A percentile compares a stretch with the other conserved stretches of the same genome.
Conservation (phyloP, 495 filamentous ascomycete species). For the Hypoxylon subgilvum region DNA sequence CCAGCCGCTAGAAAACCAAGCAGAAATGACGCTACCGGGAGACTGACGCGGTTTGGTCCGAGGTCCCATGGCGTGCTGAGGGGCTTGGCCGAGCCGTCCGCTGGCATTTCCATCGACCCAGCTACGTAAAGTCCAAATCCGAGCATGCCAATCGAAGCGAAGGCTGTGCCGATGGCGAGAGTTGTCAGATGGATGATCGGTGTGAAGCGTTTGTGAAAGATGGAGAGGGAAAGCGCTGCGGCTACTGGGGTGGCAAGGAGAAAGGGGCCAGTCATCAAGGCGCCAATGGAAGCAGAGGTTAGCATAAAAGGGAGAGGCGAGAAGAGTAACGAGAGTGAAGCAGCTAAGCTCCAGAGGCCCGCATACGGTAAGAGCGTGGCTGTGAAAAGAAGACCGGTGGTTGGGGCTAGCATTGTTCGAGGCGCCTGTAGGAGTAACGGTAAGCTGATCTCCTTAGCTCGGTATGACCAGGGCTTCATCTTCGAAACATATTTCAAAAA, state of each 20-base stretch:
- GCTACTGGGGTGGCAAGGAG: conserved; percentile 43
- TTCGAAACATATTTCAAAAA: conserved; percentile 43
- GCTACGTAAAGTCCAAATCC: conserved; percentile 50
- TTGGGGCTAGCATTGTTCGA: conserved; percentile 53
- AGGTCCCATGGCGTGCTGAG: conserved; percentile 37
- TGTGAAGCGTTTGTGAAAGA: conserved; percentile 37
- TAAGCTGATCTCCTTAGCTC: conserved; percentile 29
- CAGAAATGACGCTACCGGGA: conserved; percentile 47
- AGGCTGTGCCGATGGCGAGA: conserved; percentile 42
- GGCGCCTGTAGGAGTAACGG: conserved; percentile 47
- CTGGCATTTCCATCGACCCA: conserved; percentile 43
- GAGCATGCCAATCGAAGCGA: conserved; percentile 49
- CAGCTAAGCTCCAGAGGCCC: conserved; percentile 50
- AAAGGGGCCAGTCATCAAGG: conserved; percentile 51
- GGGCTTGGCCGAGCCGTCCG: conserved; percentile 3
- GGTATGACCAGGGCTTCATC: conserved; percentile 49
- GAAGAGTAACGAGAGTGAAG: conserved; percentile 55
- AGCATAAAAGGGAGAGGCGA: conserved; percentile 51
- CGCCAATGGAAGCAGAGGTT: conserved; percentile 46
- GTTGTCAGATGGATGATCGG: conserved; percentile 38
- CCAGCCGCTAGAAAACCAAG: conserved; percentile 51
- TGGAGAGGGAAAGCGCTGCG: conserved; percentile 31
- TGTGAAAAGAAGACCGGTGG: conserved; percentile 50
- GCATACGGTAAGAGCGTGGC: conserved; percentile 50
- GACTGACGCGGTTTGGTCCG: conserved; percentile 39